Evolutionary conservation across 345 rosid species (phyloP), one percentile per base, ranked within the genome.

Genomic region (Mallotus nudiflorus): DNA sequence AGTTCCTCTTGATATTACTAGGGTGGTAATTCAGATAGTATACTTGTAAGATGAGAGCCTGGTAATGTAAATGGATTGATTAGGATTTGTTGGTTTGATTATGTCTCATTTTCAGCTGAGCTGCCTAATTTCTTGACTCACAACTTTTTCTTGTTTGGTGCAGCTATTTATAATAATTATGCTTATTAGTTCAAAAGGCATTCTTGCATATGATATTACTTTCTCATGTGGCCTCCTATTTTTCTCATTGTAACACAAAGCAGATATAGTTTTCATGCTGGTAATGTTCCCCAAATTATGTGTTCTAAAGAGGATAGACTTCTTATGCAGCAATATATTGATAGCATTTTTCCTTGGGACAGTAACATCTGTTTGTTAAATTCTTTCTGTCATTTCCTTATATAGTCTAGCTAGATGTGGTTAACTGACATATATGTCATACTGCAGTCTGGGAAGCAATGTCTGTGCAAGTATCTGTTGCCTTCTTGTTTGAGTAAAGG

Each of bases 361-460:
- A 0, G n/a, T n/a, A n/a, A 31, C 16, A 15, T 18, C 12, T 18
- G 44, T 39, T 67, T 52, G 62, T 25, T 37, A 39, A 54, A 15
- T 3, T 52, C 3, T 45, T 67, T 45, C 14, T 22, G 35, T 20
- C 18, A 9, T 28, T n/a, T n/a, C 37, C 29, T 18, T 18, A 5
- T 39, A 53, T 15, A n/a, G 22, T 33, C 39, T 49, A 10, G 33
- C 10, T 28, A 7, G 5, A 16, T 12, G 40, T 27, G 35, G 6
- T 22, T n/a, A 20, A 15, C 39, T 58, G 18, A 49, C 66, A n/a
- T 24, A 46, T 66, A 46, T 73, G 18, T 31, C 39, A 45, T 48
- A 11, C 18, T 73, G 64, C 91, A 95, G 99, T 83, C 97, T 69
- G 99, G 99, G 69, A 85, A 88, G 75, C 93, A 87, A 73, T 95